Evolutionary conservation across 2,329 filamentous ascomycete species (phyloP), one percentile per base, ranked within the genome.

Genomic region (Pseudocercospora fuligena): DNA sequence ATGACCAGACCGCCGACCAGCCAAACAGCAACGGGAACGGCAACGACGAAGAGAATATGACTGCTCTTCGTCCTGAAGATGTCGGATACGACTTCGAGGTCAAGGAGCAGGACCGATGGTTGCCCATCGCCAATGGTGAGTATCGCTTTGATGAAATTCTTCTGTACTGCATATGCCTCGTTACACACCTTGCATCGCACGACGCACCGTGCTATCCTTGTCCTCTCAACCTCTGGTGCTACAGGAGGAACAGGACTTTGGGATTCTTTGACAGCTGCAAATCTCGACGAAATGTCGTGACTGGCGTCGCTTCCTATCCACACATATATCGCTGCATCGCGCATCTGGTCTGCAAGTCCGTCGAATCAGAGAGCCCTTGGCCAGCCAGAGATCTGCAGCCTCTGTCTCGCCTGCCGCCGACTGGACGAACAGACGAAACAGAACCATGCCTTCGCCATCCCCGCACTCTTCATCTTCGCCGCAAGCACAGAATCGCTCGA

Each of bases 51-150:
- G 56, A 58, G 31, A 72, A 72, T 27, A 74, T 74, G 73, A 76
- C 68, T 66, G 66, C 68, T 68, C 56, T 58, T 19, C 70, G 73
- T 33, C 66, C 69, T 46, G 73, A 75, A 68, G 74, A 77, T 62
- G 86, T 91, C 82, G 89, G 85, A 82, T 93, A 93, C 82, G 94
- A 98, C 85, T 97, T 97, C 81, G 94, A 98, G 84, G 94, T 98
- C 82, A 98, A 98, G 87, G 95, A 99, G 84, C 95, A 99, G 84
- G 95, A 99, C 84, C 87, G 95, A 87, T 99, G 95, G 95, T 88
- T 99, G 81, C 95, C 95, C 80, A 99, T 99, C 88, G 95, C 95
- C 84, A 99, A 99, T 93, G 95, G 95, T 99, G 88, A 88, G 95
- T 95, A 53, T 57, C 57, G 61, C 47, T 60, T 57, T 63, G 63